A percentile compares a stretch with the other conserved stretches of the same genome.
These are phyloP conservation scores for Taxillus chinensis DNA, from an alignment of 164 flowering plant species.

Conservation along the genomic window DNA sequence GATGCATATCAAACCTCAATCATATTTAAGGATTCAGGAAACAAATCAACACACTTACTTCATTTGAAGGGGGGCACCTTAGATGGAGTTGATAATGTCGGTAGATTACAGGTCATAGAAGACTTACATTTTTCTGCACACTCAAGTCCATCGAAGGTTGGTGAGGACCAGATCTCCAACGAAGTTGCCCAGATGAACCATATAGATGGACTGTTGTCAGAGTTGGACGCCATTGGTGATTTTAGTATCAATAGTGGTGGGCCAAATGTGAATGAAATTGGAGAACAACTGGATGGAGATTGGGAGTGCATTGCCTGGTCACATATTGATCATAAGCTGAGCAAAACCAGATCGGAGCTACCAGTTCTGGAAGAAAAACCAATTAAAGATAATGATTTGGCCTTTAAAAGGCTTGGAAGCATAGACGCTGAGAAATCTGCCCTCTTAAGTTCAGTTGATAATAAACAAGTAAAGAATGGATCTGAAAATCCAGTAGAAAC, in stretches of 20 bases:
- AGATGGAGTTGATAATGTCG: slow-evolving; percentile 11
- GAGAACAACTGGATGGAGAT: slow-evolving; percentile 3
- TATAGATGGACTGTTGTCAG: too few species aligned
- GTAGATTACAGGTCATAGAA: slow-evolving; percentile 1
- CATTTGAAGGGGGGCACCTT: slow-evolving; percentile 7
- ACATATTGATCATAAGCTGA: not conserved
- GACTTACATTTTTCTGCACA: not conserved
- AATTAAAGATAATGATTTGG: slow-evolving; percentile 20
- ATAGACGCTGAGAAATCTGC: slow-evolving; percentile 19
- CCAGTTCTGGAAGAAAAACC: slow-evolving; percentile 34
- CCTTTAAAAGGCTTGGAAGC: slow-evolving; percentile 18
- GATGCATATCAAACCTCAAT: slow-evolving; percentile 8
- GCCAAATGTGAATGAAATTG: slow-evolving; percentile 8
- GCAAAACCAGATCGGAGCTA: slow-evolving; percentile 6
- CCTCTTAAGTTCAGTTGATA: slow-evolving; percentile 15
- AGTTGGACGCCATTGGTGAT: slow-evolving; percentile 72
- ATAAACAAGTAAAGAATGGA: slow-evolving; percentile 3
- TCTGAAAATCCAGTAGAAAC: slow-evolving; percentile 5
- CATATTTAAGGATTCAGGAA: slow-evolving; percentile 11
- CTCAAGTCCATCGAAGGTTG: too few species aligned
- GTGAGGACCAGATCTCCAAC: slow-evolving; percentile 5
- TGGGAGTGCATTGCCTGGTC: not conserved
- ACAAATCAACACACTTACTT: not conserved
- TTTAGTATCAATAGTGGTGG: slow-evolving; percentile 34
- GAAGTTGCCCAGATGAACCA: slow-evolving; percentile 22